Evolutionary conservation across 2,329 filamentous ascomycete species (phyloP).

Genomic region (Diaporthe velutina): DNA sequence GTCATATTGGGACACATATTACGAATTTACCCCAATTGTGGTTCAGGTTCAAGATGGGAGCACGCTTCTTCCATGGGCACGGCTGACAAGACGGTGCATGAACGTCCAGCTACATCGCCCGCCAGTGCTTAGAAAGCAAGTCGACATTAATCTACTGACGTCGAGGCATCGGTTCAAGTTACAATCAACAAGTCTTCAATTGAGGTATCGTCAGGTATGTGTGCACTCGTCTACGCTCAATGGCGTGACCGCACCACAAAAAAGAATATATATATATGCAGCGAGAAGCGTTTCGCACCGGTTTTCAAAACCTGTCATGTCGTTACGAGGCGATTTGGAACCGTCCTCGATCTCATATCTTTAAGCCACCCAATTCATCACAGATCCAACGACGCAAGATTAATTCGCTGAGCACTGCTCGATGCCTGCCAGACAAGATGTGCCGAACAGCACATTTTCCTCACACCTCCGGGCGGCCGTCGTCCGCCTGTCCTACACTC

Average conservation of each 20-base stretch:
- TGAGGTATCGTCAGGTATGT: conserved; percentile 7
- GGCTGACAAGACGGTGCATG: no score
- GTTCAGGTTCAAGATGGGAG: not conserved
- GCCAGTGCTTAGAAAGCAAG: no score
- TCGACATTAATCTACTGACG: not conserved
- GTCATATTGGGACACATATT: no score
- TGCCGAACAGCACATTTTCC: not conserved
- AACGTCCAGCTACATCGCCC: no score
- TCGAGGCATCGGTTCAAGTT: not conserved
- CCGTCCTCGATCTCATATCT: not conserved
- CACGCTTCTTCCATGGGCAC: not conserved
- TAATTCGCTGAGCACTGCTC: conserved; percentile 9
- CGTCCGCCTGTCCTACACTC: no score
- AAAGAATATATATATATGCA: conserved; percentile 24
- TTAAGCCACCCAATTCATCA: not conserved
- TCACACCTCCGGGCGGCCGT: no score
- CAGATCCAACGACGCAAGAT: not conserved
- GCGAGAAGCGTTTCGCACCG: not conserved
- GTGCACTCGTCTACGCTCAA: not conserved
- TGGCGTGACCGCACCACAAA: conserved; percentile 7
- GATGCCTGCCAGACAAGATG: not conserved
- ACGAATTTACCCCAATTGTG: no score
- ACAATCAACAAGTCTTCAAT: conserved; percentile 6
- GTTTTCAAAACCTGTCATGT: conserved; percentile 20
- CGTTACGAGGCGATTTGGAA: not conserved